These are phyloP conservation scores for Psilocybe mexicana DNA, from an alignment of 1,284 basidiomycete species.

Conservation along the genomic window DNA sequence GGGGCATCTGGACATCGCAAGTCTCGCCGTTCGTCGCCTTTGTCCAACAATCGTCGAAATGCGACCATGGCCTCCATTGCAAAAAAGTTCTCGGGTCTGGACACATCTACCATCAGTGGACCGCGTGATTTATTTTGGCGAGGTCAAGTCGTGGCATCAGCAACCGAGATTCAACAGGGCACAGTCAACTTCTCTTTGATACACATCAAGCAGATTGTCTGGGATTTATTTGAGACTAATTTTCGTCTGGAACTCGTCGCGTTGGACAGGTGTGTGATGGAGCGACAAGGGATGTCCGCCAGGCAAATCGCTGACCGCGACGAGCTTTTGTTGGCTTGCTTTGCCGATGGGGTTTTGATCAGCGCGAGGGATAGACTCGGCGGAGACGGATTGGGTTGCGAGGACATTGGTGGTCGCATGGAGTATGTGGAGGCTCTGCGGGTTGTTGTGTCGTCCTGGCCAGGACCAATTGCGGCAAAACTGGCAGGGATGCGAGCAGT, in stretches of 20 bases:
- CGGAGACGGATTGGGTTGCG: neutral
- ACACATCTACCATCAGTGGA: too few relatives aligned
- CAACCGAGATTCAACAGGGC: neutral
- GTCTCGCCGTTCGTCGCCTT: too few relatives aligned
- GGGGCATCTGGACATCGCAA: too few relatives aligned
- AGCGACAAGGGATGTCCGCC: too few relatives aligned
- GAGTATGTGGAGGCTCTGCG: neutral
- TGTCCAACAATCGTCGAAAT: too few relatives aligned
- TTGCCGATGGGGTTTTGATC: neutral
- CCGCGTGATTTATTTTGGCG: too few relatives aligned
- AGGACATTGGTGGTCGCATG: neutral
- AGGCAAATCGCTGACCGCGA: neutral
- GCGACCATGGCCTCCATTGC: too few relatives aligned
- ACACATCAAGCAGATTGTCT: neutral
- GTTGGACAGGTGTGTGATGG: neutral
- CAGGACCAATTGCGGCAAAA: neutral
- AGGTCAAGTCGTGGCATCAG: too few relatives aligned
- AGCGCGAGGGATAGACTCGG: too few relatives aligned
- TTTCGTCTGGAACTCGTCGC: neutral
- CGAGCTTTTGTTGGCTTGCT: neutral
- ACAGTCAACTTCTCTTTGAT: too few relatives aligned
- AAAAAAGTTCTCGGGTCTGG: too few relatives aligned
- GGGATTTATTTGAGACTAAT: conserved; percentile 1
- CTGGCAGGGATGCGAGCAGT: neutral
- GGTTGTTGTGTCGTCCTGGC: neutral